Conservation (phyloP, 129 eudicot genomes). For the Glebionis coronaria region DNA sequence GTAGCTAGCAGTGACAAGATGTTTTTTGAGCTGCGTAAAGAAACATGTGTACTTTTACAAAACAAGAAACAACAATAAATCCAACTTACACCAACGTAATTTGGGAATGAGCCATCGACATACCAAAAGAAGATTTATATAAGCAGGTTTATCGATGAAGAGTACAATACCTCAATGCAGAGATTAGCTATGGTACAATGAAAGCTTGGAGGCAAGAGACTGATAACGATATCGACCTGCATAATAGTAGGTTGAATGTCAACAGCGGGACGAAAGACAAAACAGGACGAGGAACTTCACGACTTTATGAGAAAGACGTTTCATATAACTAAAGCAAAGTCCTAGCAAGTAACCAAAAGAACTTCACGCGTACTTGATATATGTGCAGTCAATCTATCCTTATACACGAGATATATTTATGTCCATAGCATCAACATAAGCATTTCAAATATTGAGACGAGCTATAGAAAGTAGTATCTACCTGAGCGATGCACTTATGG, state of each 20-base stretch:
- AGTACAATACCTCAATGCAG: slow-evolving; percentile 68
- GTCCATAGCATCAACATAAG: slow-evolving; percentile 12
- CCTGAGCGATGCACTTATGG: slow-evolving; percentile 56
- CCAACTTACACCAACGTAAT: too few relatives aligned
- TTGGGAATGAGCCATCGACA: too few relatives aligned
- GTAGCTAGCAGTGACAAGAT: slow-evolving; percentile 96
- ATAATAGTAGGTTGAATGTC: slow-evolving; percentile 19
- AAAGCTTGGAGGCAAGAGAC: slow-evolving; percentile 90
- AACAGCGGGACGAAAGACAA: neutral
- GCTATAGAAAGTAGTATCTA: slow-evolving; percentile 23
- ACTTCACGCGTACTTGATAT: too few relatives aligned
- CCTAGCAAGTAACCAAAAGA: neutral
- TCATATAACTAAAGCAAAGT: neutral
- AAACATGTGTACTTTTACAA: slow-evolving; percentile 9
- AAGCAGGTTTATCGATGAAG: too few relatives aligned
- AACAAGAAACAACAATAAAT: neutral
- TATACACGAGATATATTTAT: neutral
- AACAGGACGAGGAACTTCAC: slow-evolving; percentile 17
- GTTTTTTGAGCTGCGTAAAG: slow-evolving; percentile 71
- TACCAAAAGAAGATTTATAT: too few relatives aligned
- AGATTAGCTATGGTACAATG: slow-evolving; percentile 68
- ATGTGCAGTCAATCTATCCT: neutral
- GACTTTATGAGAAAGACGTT: neutral
- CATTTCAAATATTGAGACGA: neutral
- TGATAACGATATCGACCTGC: slow-evolving; percentile 92